These are phyloP conservation scores for Anthoceros angustus DNA, from an alignment of 225 moss, liverwort and hornwort genomes.

Conservation along the genomic window DNA sequence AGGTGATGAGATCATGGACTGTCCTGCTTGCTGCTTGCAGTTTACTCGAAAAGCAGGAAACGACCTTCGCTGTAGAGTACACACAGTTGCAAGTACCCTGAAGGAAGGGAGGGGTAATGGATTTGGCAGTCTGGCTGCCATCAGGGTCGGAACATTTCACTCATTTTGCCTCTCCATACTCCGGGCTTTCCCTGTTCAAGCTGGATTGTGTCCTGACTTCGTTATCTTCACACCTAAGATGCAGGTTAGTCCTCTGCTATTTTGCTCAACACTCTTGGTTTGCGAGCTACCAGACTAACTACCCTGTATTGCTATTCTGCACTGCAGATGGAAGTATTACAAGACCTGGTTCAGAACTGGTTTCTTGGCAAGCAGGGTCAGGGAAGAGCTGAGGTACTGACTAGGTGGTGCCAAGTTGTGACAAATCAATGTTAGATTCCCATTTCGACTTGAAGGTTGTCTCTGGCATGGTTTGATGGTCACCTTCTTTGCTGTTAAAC, in stretches of 20 bases:
- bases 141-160: slow-evolving; percentile 8
- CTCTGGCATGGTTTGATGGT: neutral
- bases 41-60: slow-evolving; percentile 7
- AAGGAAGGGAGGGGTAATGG: neutral
- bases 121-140: neutral
- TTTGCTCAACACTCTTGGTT: neutral
- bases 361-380: neutral
- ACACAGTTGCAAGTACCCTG: neutral
- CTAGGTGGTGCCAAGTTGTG: no score
- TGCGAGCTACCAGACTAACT: no score
- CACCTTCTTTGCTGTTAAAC: neutral
- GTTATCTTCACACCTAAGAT: slow-evolving; percentile 6
- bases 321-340: slow-evolving; percentile 4
- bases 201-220: slow-evolving; percentile 7
- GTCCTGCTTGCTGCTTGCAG: neutral
- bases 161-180: slow-evolving; percentile 9
- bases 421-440: no score
- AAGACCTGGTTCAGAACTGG: slow-evolving; percentile 2
- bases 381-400: no score
- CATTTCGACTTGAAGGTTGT: neutral
- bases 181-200: slow-evolving; percentile 5
- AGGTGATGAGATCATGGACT: neutral
- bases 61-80: slow-evolving; percentile 3
- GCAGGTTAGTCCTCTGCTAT: neutral
- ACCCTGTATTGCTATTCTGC: neutral